Percentiles rank a stretch among this genome's conserved stretches.
Evolutionary conservation across 1,284 basidiomycete species (phyloP).

Genomic region (Heimioporus retisporus): DNA sequence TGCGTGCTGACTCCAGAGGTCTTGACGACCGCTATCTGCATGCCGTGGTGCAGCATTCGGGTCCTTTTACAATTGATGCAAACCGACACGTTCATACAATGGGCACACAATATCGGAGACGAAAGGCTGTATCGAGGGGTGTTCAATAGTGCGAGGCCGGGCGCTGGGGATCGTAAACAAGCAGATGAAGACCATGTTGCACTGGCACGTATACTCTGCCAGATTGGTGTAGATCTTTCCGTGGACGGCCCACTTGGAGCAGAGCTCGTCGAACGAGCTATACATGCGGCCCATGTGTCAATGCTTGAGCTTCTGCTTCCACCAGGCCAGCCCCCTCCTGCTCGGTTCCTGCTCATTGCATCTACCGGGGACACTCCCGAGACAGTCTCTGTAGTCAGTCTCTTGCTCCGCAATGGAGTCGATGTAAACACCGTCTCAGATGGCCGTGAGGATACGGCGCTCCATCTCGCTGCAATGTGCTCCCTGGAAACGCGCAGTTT

Average conservation of each 20-base stretch:
- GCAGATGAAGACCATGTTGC: conserved; percentile 3
- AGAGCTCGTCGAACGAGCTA: conserved; percentile 4
- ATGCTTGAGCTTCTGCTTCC: conserved; percentile 9
- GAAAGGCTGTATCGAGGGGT: not conserved
- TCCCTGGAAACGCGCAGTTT: not conserved
- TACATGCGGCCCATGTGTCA: not conserved
- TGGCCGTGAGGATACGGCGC: not conserved
- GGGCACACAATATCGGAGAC: not conserved
- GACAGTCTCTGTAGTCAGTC: not conserved
- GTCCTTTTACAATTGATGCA: not conserved
- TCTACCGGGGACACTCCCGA: not conserved
- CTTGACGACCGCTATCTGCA: conserved; percentile 4
- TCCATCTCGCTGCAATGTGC: conserved; percentile 3
- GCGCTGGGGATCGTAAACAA: not conserved
- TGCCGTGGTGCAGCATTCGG: conserved; percentile 11
- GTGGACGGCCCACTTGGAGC: not conserved
- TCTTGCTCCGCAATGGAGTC: not conserved
- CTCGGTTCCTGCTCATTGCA: not conserved
- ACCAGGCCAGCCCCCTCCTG: not conserved
- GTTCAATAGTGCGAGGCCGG: conserved; percentile 12
- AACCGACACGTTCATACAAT: conserved; percentile 1
- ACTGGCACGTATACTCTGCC: conserved; percentile 1
- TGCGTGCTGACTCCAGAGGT: not conserved
- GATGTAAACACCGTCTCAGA: not conserved
- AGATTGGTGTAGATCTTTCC: conserved; percentile 1